Conservation (phyloP, 345 rosid species). For the Pistacia integerrima region DNA sequence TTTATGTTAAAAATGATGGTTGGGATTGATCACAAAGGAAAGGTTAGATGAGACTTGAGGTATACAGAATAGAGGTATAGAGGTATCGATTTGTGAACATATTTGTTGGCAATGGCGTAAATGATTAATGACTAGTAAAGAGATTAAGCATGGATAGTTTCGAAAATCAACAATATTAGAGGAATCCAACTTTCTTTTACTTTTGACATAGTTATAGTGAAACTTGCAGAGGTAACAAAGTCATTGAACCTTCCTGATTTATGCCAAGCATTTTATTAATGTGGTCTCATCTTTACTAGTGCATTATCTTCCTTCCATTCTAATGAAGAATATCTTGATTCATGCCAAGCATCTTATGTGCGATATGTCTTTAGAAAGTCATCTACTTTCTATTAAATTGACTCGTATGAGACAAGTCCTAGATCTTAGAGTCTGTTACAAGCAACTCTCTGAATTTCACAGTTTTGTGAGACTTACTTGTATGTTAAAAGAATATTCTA, state of each 20-base stretch:
- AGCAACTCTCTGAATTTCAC: background rate
- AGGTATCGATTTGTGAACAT: background rate
- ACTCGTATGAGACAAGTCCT: background rate
- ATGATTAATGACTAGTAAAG: background rate
- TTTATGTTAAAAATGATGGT: background rate
- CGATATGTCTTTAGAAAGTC: background rate
- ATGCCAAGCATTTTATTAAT: background rate
- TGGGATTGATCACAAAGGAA: background rate
- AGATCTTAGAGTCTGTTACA: background rate
- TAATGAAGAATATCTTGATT: background rate
- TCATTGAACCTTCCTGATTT: no score
- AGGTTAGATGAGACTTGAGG: background rate
- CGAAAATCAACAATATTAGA: background rate
- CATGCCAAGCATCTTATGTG: background rate
- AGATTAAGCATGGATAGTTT: background rate
- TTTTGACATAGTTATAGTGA: background rate
- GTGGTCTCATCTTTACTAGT: background rate
- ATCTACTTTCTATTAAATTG: background rate
- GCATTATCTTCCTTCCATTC: background rate
- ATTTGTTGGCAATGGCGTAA: background rate
- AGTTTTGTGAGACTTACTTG: background rate
- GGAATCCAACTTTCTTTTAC: background rate
- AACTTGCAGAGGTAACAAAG: background rate
- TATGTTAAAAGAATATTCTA: no score
- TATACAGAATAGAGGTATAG: background rate